phyloP scores from a whole-genome alignment of 768 basidiomycete species.

The Collybia nuda region DNA sequence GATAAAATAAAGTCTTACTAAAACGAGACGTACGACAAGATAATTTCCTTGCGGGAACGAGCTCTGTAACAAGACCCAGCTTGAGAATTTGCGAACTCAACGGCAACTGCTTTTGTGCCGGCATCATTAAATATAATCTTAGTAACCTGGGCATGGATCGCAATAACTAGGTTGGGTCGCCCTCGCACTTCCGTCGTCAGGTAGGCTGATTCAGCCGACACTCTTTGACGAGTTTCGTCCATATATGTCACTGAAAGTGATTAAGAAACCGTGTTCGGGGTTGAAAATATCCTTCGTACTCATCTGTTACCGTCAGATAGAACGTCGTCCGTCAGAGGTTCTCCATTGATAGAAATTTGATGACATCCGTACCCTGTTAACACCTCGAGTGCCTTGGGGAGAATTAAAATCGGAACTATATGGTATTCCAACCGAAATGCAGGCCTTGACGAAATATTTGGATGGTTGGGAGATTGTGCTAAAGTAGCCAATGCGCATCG shows the following conservation, averaged over 20 bases:
- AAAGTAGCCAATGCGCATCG: conserved; percentile 53
- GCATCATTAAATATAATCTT: conserved; percentile 45
- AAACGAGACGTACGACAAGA: conserved; percentile 41
- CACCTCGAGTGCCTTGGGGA: conserved; percentile 50
- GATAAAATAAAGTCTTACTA: background rate
- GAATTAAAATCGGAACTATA: conserved; percentile 58
- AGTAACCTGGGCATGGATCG: conserved; percentile 51
- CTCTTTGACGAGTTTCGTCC: conserved; percentile 45
- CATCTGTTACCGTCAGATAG: conserved; percentile 17
- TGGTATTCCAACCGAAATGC: conserved; percentile 49
- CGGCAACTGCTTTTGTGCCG: conserved; percentile 47
- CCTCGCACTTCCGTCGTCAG: conserved; percentile 58
- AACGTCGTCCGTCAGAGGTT: no score
- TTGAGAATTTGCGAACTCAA: conserved; percentile 47
- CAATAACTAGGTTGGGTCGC: conserved; percentile 61
- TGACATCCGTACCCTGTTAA: conserved; percentile 40
- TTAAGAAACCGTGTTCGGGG: background rate
- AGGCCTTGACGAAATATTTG: conserved; percentile 51
- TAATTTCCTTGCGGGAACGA: conserved; percentile 52
- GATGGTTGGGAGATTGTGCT: conserved; percentile 37
- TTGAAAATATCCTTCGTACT: conserved; percentile 19
- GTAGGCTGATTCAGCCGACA: conserved; percentile 63
- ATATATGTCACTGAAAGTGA: conserved; percentile 60
- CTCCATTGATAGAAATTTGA: background rate
- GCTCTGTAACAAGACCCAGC: conserved; percentile 38